Percentiles rank a stretch among this genome's conserved stretches.
Evolutionary conservation across 352 stramenopile species (phyloP).

Genomic region (Globisporangium mamillatum): DNA sequence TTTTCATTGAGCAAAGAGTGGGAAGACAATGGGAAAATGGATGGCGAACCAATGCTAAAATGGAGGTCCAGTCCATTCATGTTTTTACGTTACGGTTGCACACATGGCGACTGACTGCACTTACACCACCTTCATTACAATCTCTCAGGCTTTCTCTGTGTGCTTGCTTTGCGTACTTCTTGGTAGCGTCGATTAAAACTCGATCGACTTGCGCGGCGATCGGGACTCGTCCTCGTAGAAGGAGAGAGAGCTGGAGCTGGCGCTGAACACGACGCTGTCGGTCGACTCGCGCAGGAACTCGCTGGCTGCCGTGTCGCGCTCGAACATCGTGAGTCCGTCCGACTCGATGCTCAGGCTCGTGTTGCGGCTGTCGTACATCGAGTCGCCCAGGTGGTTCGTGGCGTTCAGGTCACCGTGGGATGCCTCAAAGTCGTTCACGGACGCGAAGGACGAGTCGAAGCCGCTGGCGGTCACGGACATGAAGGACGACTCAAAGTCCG

Average conservation of each 20-base stretch:
- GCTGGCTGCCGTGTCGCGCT: slow-evolving; percentile 34
- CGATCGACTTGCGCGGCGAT: slow-evolving; percentile 15
- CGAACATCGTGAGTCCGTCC: slow-evolving; percentile 22
- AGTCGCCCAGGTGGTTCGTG: slow-evolving; percentile 2
- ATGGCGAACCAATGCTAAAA: not conserved
- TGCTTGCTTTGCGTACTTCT: no score
- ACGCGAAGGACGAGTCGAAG: slow-evolving; percentile 2
- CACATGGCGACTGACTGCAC: not conserved
- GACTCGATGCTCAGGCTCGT: slow-evolving; percentile 28
- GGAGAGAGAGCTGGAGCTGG: slow-evolving; percentile 27
- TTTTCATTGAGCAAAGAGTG: not conserved
- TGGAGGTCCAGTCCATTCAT: not conserved
- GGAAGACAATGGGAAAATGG: not conserved
- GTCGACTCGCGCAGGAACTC: slow-evolving; percentile 35
- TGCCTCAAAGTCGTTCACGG: slow-evolving; percentile 11
- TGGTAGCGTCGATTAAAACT: slow-evolving; percentile 14
- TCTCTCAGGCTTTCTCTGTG: not conserved
- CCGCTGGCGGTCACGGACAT: slow-evolving; percentile 1
- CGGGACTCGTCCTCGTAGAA: slow-evolving; percentile 25
- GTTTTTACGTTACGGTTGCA: not conserved
- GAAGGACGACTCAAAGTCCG: slow-evolving; percentile 11
- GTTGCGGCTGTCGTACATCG: slow-evolving; percentile 10
- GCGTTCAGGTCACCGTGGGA: not conserved
- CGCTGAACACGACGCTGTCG: slow-evolving; percentile 23
- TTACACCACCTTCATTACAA: slow-evolving; percentile 1